Conservation (phyloP, 495 filamentous ascomycete genomes). For the Echria macrotheca region DNA sequence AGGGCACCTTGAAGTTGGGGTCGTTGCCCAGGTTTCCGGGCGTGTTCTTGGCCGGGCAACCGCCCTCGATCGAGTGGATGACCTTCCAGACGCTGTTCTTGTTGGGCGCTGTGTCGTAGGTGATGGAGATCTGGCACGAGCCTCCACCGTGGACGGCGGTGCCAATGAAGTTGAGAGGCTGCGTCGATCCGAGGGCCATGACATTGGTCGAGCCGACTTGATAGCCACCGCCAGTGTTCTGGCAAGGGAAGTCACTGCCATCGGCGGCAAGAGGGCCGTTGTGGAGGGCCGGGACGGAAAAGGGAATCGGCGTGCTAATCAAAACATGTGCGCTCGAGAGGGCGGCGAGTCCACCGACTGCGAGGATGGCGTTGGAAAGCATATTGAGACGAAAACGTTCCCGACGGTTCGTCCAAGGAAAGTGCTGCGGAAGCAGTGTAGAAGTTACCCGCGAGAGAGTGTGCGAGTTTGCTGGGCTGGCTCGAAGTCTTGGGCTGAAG, state of each 20-base stretch:
- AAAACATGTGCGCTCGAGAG: slow-evolving; percentile 63
- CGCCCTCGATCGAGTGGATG: slow-evolving; percentile 76
- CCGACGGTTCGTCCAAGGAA: slow-evolving; percentile 29
- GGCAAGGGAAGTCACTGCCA: slow-evolving; percentile 77
- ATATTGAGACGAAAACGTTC: slow-evolving; percentile 35
- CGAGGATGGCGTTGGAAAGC: slow-evolving; percentile 28
- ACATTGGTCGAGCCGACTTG: slow-evolving; percentile 34
- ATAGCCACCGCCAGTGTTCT: slow-evolving; percentile 41
- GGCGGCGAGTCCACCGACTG: slow-evolving; percentile 39
- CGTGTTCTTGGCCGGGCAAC: slow-evolving; percentile 57
- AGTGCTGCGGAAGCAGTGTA: slow-evolving; percentile 11
- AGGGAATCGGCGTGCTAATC: slow-evolving; percentile 66
- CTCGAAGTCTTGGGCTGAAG: slow-evolving; percentile 20
- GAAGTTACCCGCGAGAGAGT: slow-evolving; percentile 3
- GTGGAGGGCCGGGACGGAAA: slow-evolving; percentile 39
- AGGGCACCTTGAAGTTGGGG: slow-evolving; percentile 21
- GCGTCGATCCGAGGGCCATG: slow-evolving; percentile 49
- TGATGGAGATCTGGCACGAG: slow-evolving; percentile 79
- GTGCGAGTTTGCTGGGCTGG: slow-evolving; percentile 10
- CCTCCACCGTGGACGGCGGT: slow-evolving; percentile 77
- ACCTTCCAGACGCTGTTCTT: slow-evolving; percentile 63
- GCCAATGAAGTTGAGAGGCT: slow-evolving; percentile 51
- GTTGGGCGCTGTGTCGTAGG: slow-evolving; percentile 60
- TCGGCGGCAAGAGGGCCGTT: slow-evolving; percentile 49
- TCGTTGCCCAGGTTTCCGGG: slow-evolving; percentile 36